These are phyloP conservation scores for Trametes villosa DNA, from an alignment of 768 basidiomycete genomes.

Conservation along the genomic window DNA sequence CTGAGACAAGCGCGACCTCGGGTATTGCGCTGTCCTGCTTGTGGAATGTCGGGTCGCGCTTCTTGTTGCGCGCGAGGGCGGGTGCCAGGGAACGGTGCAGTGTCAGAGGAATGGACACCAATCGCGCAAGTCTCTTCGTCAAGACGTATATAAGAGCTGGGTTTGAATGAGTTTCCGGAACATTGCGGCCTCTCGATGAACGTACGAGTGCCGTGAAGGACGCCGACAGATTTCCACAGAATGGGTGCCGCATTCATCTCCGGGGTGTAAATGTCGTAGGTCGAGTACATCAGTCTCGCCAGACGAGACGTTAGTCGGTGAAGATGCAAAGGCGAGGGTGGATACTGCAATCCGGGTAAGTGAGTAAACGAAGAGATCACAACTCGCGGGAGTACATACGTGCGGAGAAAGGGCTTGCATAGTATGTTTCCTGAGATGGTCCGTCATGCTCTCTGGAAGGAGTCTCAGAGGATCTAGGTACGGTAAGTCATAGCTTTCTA, in stretches of 20 bases:
- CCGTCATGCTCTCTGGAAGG: slow-evolving; percentile 62
- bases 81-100: slow-evolving; percentile 60
- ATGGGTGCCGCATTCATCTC: slow-evolving; percentile 77
- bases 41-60: slow-evolving; percentile 49
- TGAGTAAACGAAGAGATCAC: not conserved
- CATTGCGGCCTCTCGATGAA: slow-evolving; percentile 20
- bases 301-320: slow-evolving; percentile 67
- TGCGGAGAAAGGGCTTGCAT: slow-evolving; percentile 69
- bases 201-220: slow-evolving; percentile 78
- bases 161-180: not conserved
- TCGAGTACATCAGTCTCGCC: slow-evolving; percentile 55
- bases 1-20: slow-evolving; percentile 65
- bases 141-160: slow-evolving; percentile 69
- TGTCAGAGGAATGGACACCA: slow-evolving; percentile 61
- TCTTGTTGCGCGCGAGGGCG: slow-evolving; percentile 39
- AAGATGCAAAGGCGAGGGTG: slow-evolving; percentile 60
- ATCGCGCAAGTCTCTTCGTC: slow-evolving; percentile 60
- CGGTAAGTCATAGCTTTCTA: slow-evolving; percentile 77
- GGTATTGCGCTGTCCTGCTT: slow-evolving; percentile 68
- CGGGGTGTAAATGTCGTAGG: slow-evolving; percentile 67
- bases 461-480: slow-evolving; percentile 74
- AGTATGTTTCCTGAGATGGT: slow-evolving; percentile 75
- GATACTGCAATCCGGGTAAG: slow-evolving; percentile 47
- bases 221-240: slow-evolving; percentile 74
- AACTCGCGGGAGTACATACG: slow-evolving; percentile 46